Conservation (phyloP, 495 filamentous ascomycete species). For the Lichenothelia convexa region DNA sequence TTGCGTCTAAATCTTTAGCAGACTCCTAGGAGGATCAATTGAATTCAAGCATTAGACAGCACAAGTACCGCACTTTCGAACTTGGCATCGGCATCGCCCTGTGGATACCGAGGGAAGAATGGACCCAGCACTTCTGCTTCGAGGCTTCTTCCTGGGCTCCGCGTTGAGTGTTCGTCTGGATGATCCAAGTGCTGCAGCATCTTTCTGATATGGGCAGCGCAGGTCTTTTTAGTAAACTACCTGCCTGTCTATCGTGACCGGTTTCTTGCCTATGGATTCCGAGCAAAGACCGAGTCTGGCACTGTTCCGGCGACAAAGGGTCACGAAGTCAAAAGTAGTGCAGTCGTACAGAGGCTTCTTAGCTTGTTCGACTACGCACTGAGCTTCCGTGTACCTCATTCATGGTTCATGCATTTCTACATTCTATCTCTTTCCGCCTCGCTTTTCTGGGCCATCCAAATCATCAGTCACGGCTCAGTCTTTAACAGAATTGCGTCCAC, state of each 20-base stretch:
- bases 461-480: constrained; percentile 35
- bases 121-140: not conserved
- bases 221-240: constrained; percentile 37
- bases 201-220: not conserved
- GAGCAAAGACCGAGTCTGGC: constrained; percentile 17
- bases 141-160: not conserved
- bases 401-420: constrained; percentile 82
- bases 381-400: constrained; percentile 52
- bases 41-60: too few relatives aligned
- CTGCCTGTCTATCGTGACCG: constrained; percentile 32
- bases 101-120: not conserved
- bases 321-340: not conserved
- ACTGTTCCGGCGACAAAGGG: constrained; percentile 7
- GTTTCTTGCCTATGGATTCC: constrained; percentile 41
- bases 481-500: constrained; percentile 26
- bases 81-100: not conserved
- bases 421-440: constrained; percentile 49
- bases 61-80: too few relatives aligned
- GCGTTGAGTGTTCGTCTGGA: not conserved
- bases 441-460: constrained; percentile 57
- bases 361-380: constrained; percentile 33
- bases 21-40: too few relatives aligned
- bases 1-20: too few relatives aligned
- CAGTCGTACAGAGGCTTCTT: constrained; percentile 1
- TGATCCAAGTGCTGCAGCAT: not conserved